Evolutionary conservation across 805 yeast genomes (phyloP).

Genomic region (Tetrapisispora pingtungensis): DNA sequence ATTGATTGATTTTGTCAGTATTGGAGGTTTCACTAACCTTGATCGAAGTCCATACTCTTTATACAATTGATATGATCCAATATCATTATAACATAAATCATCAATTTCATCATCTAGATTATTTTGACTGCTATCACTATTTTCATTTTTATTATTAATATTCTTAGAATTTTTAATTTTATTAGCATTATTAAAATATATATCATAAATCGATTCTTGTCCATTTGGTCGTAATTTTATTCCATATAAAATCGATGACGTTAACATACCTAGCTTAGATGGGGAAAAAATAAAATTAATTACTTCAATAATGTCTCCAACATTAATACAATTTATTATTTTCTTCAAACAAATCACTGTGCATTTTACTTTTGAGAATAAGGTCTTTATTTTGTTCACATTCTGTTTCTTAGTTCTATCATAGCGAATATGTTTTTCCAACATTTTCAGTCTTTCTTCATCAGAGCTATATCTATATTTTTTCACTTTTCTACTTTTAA

Average conservation of each 20-base stretch:
- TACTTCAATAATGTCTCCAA: neutral
- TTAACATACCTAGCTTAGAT: constrained; percentile 20
- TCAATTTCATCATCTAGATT: constrained; percentile 1
- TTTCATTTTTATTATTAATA: neutral
- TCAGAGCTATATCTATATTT: neutral
- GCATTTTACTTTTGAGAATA: neutral
- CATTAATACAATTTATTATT: neutral
- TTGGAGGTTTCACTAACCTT: constrained; percentile 2
- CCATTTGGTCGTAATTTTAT: constrained; percentile 5
- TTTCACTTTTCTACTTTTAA: neutral
- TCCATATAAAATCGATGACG: constrained; percentile 18
- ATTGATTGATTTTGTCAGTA: neutral
- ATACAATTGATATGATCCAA: neutral
- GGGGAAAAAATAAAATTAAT: constrained; percentile 13
- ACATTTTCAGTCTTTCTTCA: neutral
- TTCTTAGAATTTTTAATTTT: neutral
- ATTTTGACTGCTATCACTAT: neutral
- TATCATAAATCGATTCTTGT: neutral
- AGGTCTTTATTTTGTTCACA: neutral
- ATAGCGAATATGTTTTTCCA: neutral
- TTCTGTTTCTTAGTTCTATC: too few relatives aligned
- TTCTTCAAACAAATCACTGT: neutral
- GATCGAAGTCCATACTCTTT: constrained; percentile 2
- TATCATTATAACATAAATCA: neutral
- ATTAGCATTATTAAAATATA: neutral